Evolutionary conservation across 148 eudicot genomes (phyloP).

Genomic region (Polygonum aviculare): DNA sequence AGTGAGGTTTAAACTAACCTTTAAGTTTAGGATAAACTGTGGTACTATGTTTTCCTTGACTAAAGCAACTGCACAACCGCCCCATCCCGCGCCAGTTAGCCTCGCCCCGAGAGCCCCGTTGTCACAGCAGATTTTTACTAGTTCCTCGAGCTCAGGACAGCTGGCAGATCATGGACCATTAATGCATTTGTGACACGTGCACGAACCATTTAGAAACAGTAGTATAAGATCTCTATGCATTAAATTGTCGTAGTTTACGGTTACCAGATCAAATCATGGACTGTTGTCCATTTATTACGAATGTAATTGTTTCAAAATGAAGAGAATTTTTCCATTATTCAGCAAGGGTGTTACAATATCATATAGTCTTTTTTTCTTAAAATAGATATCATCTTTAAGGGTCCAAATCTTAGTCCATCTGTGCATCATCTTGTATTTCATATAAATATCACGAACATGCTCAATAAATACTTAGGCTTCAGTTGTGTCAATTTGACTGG

Average conservation of each 20-base stretch:
- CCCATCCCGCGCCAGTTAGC: constrained; percentile 99
- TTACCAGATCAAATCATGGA: background rate
- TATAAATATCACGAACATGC: background rate
- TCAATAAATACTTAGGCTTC: background rate
- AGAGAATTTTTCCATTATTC: background rate
- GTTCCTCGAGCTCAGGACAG: constrained; percentile 93
- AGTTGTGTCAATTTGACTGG: background rate
- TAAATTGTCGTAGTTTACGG: background rate
- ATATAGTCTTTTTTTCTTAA: too few species aligned
- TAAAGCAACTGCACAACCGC: constrained; percentile 88
- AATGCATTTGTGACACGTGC: background rate
- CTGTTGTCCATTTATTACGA: background rate
- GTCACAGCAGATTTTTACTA: constrained; percentile 60
- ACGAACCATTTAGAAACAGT: background rate
- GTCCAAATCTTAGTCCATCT: background rate
- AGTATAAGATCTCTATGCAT: background rate
- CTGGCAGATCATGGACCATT: constrained; percentile 18
- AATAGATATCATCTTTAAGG: background rate
- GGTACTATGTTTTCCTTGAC: constrained; percentile 80
- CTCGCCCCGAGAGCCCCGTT: constrained; percentile 90
- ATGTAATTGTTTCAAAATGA: background rate
- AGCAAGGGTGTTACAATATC: too few species aligned
- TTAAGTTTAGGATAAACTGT: constrained; percentile 77
- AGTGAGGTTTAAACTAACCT: constrained; percentile 31
- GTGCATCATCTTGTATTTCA: background rate